Base-by-base conservation (phyloP, 768 basidiomycete genomes). In the Boletus sp. region DNA sequence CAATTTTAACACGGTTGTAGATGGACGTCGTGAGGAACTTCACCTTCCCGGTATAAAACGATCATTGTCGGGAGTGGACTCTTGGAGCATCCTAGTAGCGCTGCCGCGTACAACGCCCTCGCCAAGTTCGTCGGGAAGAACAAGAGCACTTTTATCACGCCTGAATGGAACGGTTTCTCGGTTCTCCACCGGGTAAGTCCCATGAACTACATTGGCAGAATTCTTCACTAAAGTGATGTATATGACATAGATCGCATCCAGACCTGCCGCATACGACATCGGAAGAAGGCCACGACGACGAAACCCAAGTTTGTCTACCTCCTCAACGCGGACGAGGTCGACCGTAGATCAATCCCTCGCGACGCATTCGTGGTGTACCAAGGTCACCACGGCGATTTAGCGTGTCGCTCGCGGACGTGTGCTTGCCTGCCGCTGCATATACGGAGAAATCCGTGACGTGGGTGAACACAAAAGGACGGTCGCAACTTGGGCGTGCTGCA, bases 301-400 rank as follows among this genome's bases (percentile, higher is more conserved):
- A 86, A 83, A 60, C 90, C 97, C 61, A 99, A 98, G 75, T 98
- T 98, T 76, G 77, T 99, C 62, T 98, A 97, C 76, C 87, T 99
- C 50, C 83, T 99, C 56, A 95, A 95, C 71, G 94, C 97, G 7
- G 97, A 99, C 67, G 95, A 98, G 67, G 74, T 98, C 53, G 85
- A 94, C 70, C 89, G 93, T 40, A 82, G 84, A 49, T 84, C 89
- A 4, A 95, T 99, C 57, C 95, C 97, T 32, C 77, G 83, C 55
- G 84, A 93, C 64, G 94, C 96, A 4, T 98, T 98, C 67, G 95
- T 98, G 46, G 96, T 99, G 14, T 99, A 99, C 73, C 97, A 98
- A 68, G 97, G 97, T 36, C 95, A 98, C 72, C 97, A 99, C 69
- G 97, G 97, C 65, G 97, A 99, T 71, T 78, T 92, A 53, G 97